A percentile compares a stretch with the other conserved stretches of the same genome.
Conservation (phyloP, 495 filamentous ascomycete genomes). For the Tuber umbilicatum region DNA sequence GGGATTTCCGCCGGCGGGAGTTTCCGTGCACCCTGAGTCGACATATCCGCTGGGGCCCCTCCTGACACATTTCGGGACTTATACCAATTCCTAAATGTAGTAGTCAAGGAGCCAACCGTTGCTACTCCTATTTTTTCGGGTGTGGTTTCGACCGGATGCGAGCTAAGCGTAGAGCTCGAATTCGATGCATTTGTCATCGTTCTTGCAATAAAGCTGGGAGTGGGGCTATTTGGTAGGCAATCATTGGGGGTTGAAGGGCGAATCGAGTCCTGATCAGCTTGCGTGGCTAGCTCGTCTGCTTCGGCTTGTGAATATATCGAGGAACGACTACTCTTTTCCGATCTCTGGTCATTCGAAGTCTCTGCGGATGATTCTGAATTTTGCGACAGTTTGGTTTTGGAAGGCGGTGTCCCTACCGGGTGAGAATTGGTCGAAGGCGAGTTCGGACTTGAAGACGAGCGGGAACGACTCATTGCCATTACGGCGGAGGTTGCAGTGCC, state of each 20-base stretch:
- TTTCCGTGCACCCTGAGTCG: slow-evolving; percentile 52
- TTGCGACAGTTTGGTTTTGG: slow-evolving; percentile 15
- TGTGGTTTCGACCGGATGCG: slow-evolving; percentile 16
- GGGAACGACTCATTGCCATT: slow-evolving; percentile 36
- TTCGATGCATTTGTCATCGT: slow-evolving; percentile 26
- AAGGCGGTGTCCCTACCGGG: slow-evolving; percentile 13
- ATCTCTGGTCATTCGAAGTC: slow-evolving; percentile 18
- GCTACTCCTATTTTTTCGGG: slow-evolving; percentile 47
- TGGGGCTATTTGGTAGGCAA: slow-evolving; percentile 47
- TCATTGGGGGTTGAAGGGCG: slow-evolving; percentile 38
- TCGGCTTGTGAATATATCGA: slow-evolving; percentile 13
- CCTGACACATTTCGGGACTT: slow-evolving; percentile 46
- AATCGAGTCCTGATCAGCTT: not conserved
- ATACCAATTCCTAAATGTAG: slow-evolving; percentile 74
- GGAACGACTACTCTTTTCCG: slow-evolving; percentile 40
- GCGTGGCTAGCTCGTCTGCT: not conserved
- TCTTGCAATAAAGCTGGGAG: slow-evolving; percentile 42
- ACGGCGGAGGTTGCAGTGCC: slow-evolving; percentile 26
- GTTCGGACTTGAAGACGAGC: slow-evolving; percentile 35
- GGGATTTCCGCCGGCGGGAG: slow-evolving; percentile 68
- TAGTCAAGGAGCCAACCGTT: slow-evolving; percentile 65
- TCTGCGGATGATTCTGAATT: slow-evolving; percentile 2
- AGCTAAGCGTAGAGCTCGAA: slow-evolving; percentile 12
- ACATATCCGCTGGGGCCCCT: slow-evolving; percentile 53
- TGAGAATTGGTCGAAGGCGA: slow-evolving; percentile 32